These are phyloP conservation scores for Platanthera zijinensis DNA, from an alignment of 106 monocot genomes.

Conservation along the genomic window DNA sequence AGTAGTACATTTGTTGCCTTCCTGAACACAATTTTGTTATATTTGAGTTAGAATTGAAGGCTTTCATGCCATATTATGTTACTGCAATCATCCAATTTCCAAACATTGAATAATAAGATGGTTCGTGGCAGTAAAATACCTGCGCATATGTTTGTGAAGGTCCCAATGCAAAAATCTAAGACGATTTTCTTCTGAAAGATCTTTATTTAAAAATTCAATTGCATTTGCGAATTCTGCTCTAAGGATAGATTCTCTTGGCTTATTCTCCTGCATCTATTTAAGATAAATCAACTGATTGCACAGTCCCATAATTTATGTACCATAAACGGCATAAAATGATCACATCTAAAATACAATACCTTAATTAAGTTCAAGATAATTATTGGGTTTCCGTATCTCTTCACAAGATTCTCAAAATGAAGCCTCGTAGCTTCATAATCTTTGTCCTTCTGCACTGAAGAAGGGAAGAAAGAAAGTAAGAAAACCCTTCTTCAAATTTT, in stretches of 20 bases:
- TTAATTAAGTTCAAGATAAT: slow-evolving; percentile 83
- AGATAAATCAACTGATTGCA: neutral
- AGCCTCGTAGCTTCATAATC: slow-evolving; percentile 88
- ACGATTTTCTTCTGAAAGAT: slow-evolving; percentile 38
- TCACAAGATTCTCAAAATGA: slow-evolving; percentile 89
- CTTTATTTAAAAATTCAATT: slow-evolving; percentile 65
- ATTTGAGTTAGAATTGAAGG: slow-evolving; percentile 2
- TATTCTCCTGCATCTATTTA: slow-evolving; percentile 59
- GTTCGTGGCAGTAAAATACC: slow-evolving; percentile 19
- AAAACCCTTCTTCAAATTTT: neutral
- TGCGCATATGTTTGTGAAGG: slow-evolving; percentile 62
- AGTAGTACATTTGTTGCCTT: slow-evolving; percentile 57
- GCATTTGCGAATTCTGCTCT: slow-evolving; percentile 72
- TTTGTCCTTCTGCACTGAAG: slow-evolving; percentile 72
- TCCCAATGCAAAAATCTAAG: slow-evolving; percentile 67
- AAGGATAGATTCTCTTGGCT: slow-evolving; percentile 77
- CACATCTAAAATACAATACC: slow-evolving; percentile 25
- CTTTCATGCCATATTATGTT: neutral
- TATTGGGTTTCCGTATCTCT: slow-evolving; percentile 81
- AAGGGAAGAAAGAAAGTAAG: slow-evolving; percentile 6
- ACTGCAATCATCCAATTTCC: neutral
- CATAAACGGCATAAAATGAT: neutral
- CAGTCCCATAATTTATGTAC: no score
- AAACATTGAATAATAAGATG: neutral
- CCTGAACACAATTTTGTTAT: slow-evolving; percentile 22